Evolutionary conservation across 176 grass and related monocot genomes (phyloP).

Genomic region (Musa troglodytarum): DNA sequence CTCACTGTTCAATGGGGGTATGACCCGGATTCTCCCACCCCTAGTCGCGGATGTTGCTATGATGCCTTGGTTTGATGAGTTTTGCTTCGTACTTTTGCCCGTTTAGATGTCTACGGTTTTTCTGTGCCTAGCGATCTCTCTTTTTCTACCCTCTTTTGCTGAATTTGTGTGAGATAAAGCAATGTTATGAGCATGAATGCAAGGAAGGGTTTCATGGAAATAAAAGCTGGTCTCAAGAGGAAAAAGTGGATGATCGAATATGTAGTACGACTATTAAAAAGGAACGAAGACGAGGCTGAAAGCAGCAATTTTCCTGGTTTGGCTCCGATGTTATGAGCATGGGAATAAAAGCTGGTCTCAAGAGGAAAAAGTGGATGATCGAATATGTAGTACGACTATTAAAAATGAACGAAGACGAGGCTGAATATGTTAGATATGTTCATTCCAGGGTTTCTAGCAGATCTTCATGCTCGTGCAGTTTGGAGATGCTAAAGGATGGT

Average conservation of each 20-base stretch:
- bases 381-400: not conserved
- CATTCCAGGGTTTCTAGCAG: not conserved
- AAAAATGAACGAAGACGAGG: not conserved
- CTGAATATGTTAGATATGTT: not conserved
- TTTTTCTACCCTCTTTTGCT: not conserved
- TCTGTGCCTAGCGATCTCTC: not conserved
- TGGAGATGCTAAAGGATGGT: not conserved
- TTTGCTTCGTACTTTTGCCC: not conserved
- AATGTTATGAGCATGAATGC: not conserved
- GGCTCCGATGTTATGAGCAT: not conserved
- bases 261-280: not conserved
- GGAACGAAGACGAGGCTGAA: not conserved
- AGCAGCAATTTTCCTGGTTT: not conserved
- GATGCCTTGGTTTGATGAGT: not conserved
- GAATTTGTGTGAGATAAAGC: not conserved
- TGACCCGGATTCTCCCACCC: not conserved
- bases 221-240: not conserved
- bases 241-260: not conserved
- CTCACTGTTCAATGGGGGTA: constrained; percentile 6
- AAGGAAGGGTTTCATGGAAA: not conserved
- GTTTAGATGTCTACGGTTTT: not conserved
- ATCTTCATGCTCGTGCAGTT: not conserved
- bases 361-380: not conserved
- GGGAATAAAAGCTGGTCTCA: not conserved
- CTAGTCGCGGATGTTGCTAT: not conserved